Conservation (phyloP, 495 filamentous ascomycete species). For the Tuber melanosporum region DNA sequence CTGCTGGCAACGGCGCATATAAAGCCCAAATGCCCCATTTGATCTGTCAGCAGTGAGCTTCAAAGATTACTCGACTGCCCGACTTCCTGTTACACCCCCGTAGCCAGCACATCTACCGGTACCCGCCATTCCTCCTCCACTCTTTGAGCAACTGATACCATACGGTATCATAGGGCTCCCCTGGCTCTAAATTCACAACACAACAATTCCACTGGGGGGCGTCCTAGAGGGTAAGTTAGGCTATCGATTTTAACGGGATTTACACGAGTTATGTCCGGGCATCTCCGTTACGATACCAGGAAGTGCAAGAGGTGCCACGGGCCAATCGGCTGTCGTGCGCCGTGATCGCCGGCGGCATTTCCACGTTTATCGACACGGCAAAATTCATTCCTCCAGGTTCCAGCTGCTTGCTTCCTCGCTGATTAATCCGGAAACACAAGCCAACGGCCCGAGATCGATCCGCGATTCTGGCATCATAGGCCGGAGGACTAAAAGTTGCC, state of each 20-base stretch:
- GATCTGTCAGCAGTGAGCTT: background rate
- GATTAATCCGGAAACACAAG: background rate
- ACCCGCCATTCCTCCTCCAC: background rate
- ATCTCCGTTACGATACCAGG: background rate
- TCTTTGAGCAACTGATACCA: background rate
- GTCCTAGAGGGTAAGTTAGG: background rate
- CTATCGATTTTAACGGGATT: background rate
- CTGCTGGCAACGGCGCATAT: background rate
- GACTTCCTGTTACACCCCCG: background rate
- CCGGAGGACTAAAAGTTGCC: background rate
- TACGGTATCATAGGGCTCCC: background rate
- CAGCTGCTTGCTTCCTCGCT: background rate
- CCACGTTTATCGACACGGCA: background rate
- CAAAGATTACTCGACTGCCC: constrained; percentile 4
- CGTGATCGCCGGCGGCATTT: background rate
- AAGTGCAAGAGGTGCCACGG: background rate
- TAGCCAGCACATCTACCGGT: background rate
- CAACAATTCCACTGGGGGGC: background rate
- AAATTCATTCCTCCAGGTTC: no score
- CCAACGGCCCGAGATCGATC: background rate
- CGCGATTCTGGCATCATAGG: background rate
- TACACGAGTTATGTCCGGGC: background rate
- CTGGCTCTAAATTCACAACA: no score
- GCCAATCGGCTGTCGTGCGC: background rate
- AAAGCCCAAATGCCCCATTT: background rate